Conservation (phyloP, 2,329 filamentous ascomycete genomes). For the Scorias spongiosa region DNA sequence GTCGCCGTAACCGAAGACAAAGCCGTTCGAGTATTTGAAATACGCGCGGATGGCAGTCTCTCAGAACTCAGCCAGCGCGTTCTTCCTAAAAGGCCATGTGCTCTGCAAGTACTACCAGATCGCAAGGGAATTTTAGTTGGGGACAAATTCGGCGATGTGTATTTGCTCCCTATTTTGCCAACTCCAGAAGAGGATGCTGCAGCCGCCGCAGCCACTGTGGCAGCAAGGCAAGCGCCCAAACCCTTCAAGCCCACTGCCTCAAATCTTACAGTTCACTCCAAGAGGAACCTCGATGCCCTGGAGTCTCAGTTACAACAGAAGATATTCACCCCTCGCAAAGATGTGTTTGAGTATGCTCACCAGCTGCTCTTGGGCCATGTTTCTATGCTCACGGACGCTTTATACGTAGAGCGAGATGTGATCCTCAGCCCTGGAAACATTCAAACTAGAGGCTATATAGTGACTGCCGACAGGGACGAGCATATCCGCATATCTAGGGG, state of each 20-base stretch:
- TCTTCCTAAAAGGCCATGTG: conserved; percentile 83
- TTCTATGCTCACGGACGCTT: conserved; percentile 74
- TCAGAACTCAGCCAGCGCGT: conserved; percentile 56
- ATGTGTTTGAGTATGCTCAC: conserved; percentile 49
- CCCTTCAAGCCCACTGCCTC: conserved; percentile 38
- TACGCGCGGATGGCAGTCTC: conserved; percentile 46
- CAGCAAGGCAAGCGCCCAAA: conserved; percentile 15
- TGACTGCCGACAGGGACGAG: conserved; percentile 57
- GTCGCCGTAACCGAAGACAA: conserved; percentile 85
- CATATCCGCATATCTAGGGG: conserved; percentile 82
- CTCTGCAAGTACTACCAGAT: conserved; percentile 55
- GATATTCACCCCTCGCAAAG: conserved; percentile 28
- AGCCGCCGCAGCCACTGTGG: conserved; percentile 8
- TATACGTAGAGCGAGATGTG: conserved; percentile 35
- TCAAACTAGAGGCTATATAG: conserved; percentile 37
- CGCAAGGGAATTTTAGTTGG: conserved; percentile 60
- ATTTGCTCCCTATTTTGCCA: conserved; percentile 59
- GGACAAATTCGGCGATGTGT: conserved; percentile 97
- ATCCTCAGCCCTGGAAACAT: neutral
- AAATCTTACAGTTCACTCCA: conserved; percentile 45
- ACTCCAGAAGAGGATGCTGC: conserved; percentile 18
- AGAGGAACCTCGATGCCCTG: conserved; percentile 42
- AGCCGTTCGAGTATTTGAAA: conserved; percentile 64
- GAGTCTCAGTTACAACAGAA: conserved; percentile 39
- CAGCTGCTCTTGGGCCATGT: conserved; percentile 80